Percentiles rank a stretch among this genome's conserved stretches.
These are phyloP conservation scores for Neurospora crassa DNA, from an alignment of 2,329 filamentous ascomycete genomes.

Conservation along the genomic window DNA sequence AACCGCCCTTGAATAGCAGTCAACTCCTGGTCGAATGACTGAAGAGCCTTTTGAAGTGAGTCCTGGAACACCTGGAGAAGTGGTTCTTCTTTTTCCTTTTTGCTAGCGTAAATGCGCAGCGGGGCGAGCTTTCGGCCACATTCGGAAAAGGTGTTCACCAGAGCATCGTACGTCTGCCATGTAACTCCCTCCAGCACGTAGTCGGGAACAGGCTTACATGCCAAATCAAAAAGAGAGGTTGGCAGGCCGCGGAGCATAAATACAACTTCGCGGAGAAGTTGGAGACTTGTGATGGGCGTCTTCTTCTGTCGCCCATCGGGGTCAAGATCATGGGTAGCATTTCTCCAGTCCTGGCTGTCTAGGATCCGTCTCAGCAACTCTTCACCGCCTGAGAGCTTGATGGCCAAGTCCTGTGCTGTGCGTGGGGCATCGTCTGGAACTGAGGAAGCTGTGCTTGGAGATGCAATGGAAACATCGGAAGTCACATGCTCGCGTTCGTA, in stretches of 20 bases:
- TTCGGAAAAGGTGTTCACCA: constrained; percentile 38
- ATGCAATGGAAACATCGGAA: constrained; percentile 25
- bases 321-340: constrained; percentile 19
- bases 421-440: constrained; percentile 14
- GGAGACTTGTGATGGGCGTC: constrained; percentile 55
- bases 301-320: constrained; percentile 26
- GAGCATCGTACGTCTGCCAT: constrained; percentile 38
- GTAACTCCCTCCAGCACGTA: constrained; percentile 41
- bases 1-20: constrained; percentile 51
- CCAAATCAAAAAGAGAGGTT: constrained; percentile 56
- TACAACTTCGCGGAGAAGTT: constrained; percentile 65
- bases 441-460: constrained; percentile 28
- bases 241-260: constrained; percentile 78
- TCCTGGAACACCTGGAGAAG: constrained; percentile 65
- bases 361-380: constrained; percentile 27
- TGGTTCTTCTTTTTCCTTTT: constrained; percentile 36
- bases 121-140: constrained; percentile 35
- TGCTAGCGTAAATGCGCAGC: constrained; percentile 34
- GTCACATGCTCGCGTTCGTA: constrained; percentile 27
- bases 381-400: constrained; percentile 21
- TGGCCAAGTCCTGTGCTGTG: constrained; percentile 11
- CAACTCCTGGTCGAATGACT: constrained; percentile 47
- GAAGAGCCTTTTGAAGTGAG: constrained; percentile 47
- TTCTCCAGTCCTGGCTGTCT: constrained; percentile 38
- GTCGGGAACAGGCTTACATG: constrained; percentile 28